These are phyloP conservation scores for Tetracentron sinense DNA, from an alignment of 164 flowering plant species.

Conservation along the genomic window DNA sequence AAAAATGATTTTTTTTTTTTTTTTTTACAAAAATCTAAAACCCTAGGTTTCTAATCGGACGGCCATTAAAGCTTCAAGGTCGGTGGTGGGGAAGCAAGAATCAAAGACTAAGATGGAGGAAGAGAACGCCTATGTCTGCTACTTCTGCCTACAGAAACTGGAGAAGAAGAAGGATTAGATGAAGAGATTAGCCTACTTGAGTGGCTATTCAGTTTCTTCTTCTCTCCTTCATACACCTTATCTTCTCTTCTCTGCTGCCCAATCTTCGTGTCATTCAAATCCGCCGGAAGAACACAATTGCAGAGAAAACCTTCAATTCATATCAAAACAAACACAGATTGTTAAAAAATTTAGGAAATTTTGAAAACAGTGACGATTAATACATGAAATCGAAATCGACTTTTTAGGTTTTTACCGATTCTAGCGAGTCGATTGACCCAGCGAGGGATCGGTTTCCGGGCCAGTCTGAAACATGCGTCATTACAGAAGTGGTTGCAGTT, in stretches of 20 bases:
- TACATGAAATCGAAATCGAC: too few relatives aligned
- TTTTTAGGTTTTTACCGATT: too few relatives aligned
- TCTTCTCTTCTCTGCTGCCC: constrained; percentile 36
- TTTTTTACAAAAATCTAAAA: not conserved
- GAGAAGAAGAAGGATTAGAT: constrained; percentile 15
- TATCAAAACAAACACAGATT: too few relatives aligned
- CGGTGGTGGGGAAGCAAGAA: not conserved
- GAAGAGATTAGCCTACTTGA: constrained; percentile 21
- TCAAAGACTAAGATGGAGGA: constrained; percentile 19
- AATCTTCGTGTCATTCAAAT: constrained; percentile 49
- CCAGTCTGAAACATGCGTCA: constrained; percentile 50
- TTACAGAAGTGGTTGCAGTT: constrained; percentile 76
- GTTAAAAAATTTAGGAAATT: too few relatives aligned
- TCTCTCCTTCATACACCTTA: constrained; percentile 30
- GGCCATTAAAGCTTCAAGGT: constrained; percentile 7
- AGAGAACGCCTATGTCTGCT: constrained; percentile 27
- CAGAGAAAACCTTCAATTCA: constrained; percentile 56
- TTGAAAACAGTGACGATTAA: too few relatives aligned
- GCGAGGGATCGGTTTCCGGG: constrained; percentile 53
- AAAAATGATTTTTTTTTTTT: too few relatives aligned
- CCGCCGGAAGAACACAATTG: constrained; percentile 74
- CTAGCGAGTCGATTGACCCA: constrained; percentile 74
- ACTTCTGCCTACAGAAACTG: constrained; percentile 20
- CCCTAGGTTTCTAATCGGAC: not conserved
- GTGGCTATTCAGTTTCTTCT: constrained; percentile 43